A percentile compares a stretch with the other conserved stretches of the same genome.
These are phyloP conservation scores for Dentipellis fragilis DNA, from an alignment of 768 basidiomycete species.

Conservation along the genomic window DNA sequence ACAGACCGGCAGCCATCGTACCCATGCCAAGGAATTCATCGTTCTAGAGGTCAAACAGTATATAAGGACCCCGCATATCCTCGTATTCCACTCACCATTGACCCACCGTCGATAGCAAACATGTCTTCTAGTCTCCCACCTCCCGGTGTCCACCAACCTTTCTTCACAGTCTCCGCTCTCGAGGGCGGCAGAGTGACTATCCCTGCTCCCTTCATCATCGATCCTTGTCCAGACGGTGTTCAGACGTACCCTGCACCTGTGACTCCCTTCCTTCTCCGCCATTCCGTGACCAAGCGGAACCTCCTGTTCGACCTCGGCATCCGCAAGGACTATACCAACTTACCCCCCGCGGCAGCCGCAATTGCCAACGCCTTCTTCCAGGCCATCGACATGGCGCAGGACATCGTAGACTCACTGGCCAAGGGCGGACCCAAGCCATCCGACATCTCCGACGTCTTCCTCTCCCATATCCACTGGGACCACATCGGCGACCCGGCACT, in stretches of 20 bases:
- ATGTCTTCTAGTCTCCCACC: constrained; percentile 5
- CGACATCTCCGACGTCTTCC: neutral
- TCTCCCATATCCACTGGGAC: constrained; percentile 11
- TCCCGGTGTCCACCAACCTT: constrained; percentile 4
- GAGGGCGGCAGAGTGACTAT: constrained; percentile 7
- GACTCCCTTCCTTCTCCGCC: constrained; percentile 10
- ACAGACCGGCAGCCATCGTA: too few relatives aligned
- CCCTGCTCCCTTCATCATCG: constrained; percentile 9
- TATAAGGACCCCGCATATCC: too few relatives aligned
- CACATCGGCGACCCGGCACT: constrained; percentile 9
- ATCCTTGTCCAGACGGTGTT: constrained; percentile 1
- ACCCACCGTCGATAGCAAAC: too few relatives aligned
- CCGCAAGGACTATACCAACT: neutral
- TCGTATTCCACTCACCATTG: too few relatives aligned
- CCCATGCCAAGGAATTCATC: too few relatives aligned
- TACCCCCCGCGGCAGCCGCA: neutral
- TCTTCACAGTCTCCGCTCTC: constrained; percentile 9
- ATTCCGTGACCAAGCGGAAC: constrained; percentile 4
- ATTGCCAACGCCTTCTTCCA: neutral
- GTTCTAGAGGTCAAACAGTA: too few relatives aligned
- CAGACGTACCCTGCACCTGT: neutral
- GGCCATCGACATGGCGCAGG: neutral
- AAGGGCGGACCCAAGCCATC: constrained; percentile 5
- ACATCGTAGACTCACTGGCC: neutral
- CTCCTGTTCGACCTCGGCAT: constrained; percentile 13